phyloP scores from a whole-genome alignment of 371 early-diverging fungal genomes.

The Nosema muscidifuracis region DNA sequence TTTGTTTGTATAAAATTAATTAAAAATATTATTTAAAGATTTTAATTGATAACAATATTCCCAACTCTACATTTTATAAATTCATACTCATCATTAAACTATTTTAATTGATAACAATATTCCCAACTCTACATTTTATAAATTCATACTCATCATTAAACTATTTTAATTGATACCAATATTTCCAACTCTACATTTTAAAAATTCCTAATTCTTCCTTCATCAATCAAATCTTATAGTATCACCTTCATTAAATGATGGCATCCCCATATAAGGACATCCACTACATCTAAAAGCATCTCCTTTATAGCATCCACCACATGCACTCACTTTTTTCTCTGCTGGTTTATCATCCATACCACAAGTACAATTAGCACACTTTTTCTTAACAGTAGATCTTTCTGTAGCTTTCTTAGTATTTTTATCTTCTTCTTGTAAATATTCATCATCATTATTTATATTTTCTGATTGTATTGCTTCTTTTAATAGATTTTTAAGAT shows the following conservation, averaged over 20 bases:
- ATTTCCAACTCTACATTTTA: no score
- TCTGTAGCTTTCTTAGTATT: background rate
- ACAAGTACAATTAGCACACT: constrained; percentile 62
- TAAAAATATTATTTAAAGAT: no score
- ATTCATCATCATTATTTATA: background rate
- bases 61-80: no score
- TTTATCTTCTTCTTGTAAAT: constrained; percentile 5
- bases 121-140: no score
- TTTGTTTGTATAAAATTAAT: no score
- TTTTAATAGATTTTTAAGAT: background rate
- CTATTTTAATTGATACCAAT: no score
- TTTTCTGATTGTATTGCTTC: background rate
- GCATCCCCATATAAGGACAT: constrained; percentile 94
- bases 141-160: no score
- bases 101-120: no score
- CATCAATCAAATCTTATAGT: constrained; percentile 67
- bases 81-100: no score
- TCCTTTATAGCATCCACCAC: constrained; percentile 81
- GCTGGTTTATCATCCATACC: constrained; percentile 29
- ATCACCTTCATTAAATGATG: constrained; percentile 89
- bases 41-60: no score
- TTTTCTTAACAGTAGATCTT: constrained; percentile 18
- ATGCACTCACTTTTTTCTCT: constrained; percentile 49
- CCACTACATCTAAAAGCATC: constrained; percentile 94
- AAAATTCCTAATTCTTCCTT: no score